A percentile compares a stretch with the other conserved stretches of the same genome.
Conservation (phyloP, 106 monocot species). For the Posidonia australis region DNA sequence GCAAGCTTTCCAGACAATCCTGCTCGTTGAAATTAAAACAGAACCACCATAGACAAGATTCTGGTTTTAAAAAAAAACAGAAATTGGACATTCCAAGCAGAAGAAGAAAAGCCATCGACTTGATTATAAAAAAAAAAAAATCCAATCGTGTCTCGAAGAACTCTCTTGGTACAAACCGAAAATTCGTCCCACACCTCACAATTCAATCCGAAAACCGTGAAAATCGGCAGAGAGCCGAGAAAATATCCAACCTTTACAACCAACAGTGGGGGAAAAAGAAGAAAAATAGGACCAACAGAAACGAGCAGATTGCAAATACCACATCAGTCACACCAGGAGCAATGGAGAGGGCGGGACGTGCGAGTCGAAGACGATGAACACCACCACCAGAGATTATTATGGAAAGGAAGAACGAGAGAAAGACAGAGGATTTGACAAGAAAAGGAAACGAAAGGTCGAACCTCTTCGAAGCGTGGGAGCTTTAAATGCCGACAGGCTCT, state of each 20-base stretch:
- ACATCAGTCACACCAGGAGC: too few relatives aligned
- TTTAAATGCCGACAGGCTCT: too few relatives aligned
- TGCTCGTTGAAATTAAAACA: background rate
- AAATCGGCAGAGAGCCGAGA: background rate
- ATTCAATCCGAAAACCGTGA: background rate
- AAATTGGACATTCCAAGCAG: too few relatives aligned
- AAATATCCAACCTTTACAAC: background rate
- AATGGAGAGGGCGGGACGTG: background rate
- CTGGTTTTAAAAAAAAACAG: background rate
- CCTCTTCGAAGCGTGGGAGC: too few relatives aligned
- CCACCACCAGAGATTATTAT: background rate
- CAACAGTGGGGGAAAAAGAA: background rate
- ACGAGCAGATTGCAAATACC: background rate
- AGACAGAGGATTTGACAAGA: background rate
- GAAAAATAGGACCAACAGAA: background rate
- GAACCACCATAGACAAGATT: background rate
- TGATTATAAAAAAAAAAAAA: too few relatives aligned
- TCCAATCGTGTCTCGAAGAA: too few relatives aligned
- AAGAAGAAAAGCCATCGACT: too few relatives aligned
- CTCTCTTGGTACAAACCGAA: too few relatives aligned
- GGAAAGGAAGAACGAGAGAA: background rate
- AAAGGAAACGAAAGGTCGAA: background rate
- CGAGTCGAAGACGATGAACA: background rate
- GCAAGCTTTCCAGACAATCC: background rate
- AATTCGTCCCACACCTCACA: too few relatives aligned